Evolutionary conservation across 176 grass and related monocot species (phyloP), one percentile per base, ranked within the genome.

Genomic region (Carex pumila): DNA sequence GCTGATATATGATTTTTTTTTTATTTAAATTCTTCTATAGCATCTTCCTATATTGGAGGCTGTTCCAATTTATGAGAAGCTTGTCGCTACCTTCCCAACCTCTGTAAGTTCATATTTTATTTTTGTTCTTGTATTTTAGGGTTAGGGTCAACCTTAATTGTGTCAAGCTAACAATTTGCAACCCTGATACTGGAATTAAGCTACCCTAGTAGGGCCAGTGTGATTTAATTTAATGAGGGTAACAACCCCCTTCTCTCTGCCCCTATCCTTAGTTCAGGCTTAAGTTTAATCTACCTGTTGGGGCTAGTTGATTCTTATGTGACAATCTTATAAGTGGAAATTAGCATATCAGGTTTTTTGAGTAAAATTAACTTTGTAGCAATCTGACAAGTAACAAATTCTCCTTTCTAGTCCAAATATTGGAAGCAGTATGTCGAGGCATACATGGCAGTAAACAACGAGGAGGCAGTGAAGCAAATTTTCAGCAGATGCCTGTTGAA

Each of bases 351-450:
- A 62, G n/a, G 19, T 29, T 62, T 6, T 2, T 21, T 62, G 19
- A 62, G 60, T 62, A 50, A 50, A 50, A 50, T 50, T 50, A 50
- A 50, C 47, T 50, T 62, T 25, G 6, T 29, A 25, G 19, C 21
- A 7, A 71, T 19, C 13, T n/a, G 9, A 34, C 12, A 11, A 45
- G 52, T 81, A 22, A 19, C 15, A 5, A 31, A 31, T 81, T 31
- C 14, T 22, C 18, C 31, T 75, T 36, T 57, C 31, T 80, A 98
- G 96, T 91, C 89, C 4, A 98, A 95, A 71, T 98, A 90, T 63
- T 98, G 96, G 96, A 98, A 98, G 85, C 96, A 98, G 82, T 95
- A 95, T 85, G 96, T 98, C 7, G 93, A 98, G 76, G 91, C 93
- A 11, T 90, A 95, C 71, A 98, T 98, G 84, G 68, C 88, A 43